A percentile compares a stretch with the other conserved stretches of the same genome.
These are phyloP conservation scores for Yamadazyma kitorensis DNA, from an alignment of 805 yeast genomes.

Conservation along the genomic window DNA sequence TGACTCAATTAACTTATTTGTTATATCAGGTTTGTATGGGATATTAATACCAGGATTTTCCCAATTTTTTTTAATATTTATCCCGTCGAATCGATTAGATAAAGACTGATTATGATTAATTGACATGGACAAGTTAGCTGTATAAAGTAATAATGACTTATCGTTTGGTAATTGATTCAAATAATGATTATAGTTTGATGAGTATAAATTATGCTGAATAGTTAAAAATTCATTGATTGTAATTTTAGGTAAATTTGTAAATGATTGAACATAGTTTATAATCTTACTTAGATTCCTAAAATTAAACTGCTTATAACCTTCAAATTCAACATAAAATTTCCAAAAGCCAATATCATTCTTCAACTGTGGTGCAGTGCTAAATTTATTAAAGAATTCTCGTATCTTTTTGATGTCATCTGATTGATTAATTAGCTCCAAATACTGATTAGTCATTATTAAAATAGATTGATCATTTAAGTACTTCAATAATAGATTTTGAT, in stretches of 20 bases:
- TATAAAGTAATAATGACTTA: too few species aligned
- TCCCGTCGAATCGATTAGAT: constrained; percentile 18
- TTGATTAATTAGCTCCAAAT: constrained; percentile 26
- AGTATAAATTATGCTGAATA: constrained; percentile 16
- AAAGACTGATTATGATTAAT: too few species aligned
- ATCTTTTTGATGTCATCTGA: constrained; percentile 10
- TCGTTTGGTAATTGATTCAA: neutral
- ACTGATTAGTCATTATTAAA: constrained; percentile 31
- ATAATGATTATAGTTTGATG: constrained; percentile 1
- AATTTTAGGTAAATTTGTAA: constrained; percentile 47
- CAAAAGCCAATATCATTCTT: constrained; percentile 50
- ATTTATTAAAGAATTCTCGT: constrained; percentile 25
- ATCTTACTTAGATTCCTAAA: constrained; percentile 43
- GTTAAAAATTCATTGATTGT: constrained; percentile 38
- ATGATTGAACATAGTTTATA: constrained; percentile 41
- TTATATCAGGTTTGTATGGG: constrained; percentile 34
- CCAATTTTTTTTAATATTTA: constrained; percentile 19
- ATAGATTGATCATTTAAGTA: constrained; percentile 42
- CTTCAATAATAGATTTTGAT: constrained; percentile 5
- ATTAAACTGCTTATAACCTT: constrained; percentile 41
- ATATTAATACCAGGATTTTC: constrained; percentile 35
- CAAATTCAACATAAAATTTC: constrained; percentile 55
- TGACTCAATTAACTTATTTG: constrained; percentile 21
- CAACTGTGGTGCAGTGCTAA: constrained; percentile 27
- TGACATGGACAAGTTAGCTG: too few species aligned